A percentile compares a stretch with the other conserved stretches of the same genome.
Evolutionary conservation across 768 basidiomycete genomes (phyloP).

Genomic region (Suillus weaverae): DNA sequence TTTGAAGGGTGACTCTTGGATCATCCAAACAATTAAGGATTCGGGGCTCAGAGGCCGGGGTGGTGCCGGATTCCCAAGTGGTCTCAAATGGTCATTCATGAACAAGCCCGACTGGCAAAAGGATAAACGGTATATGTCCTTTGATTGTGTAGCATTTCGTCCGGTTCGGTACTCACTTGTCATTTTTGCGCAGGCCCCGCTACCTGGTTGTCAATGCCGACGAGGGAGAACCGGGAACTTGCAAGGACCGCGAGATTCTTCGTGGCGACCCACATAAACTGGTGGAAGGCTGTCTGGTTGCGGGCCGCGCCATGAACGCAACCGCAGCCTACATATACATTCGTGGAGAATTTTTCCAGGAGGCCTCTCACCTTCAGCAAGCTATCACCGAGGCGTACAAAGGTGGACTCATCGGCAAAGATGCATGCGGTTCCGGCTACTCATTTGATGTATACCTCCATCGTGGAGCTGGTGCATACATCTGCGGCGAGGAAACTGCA

Average conservation of each 20-base stretch:
- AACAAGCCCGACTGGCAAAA: conserved; percentile 99
- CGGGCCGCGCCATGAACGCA: conserved; percentile 96
- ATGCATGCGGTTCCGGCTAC: conserved; percentile 91
- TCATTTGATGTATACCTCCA: conserved; percentile 98
- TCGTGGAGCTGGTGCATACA: conserved; percentile 97
- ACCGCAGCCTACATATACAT: conserved; percentile 99
- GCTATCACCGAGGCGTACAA: conserved; percentile 95
- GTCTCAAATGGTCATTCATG: conserved; percentile 98
- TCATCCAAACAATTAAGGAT: conserved; percentile 94
- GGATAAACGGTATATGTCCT: conserved; percentile 64
- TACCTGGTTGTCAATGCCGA: conserved; percentile 98
- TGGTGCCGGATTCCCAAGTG: conserved; percentile 95
- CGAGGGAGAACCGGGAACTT: conserved; percentile 98
- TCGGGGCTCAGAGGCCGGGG: conserved; percentile 95
- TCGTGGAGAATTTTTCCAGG: conserved; percentile 96
- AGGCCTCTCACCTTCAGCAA: conserved; percentile 90
- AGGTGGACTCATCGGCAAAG: conserved; percentile 82
- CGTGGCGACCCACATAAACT: conserved; percentile 99
- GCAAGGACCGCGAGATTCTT: conserved; percentile 98
- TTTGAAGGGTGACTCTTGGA: conserved; percentile 94
- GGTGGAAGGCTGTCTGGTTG: conserved; percentile 95
- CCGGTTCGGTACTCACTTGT: neutral
- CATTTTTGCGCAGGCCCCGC: conserved; percentile 64
- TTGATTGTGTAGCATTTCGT: neutral
- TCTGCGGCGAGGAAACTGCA: conserved; percentile 98